These are phyloP conservation scores for Vigna angularis DNA, from an alignment of 306 rosid species.

Conservation along the genomic window DNA sequence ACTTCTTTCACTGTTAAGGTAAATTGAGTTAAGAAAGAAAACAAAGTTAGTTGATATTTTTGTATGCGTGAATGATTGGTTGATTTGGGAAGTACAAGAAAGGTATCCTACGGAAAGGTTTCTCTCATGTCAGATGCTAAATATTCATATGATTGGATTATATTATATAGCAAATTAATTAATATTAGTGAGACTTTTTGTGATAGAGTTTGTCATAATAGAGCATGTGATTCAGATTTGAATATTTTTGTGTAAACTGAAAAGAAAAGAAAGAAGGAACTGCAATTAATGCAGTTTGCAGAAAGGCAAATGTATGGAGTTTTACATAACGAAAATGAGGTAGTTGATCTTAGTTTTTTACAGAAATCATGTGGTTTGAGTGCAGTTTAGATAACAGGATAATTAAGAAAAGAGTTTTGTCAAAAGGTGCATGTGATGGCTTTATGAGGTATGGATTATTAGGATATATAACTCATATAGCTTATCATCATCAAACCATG, in stretches of 20 bases:
- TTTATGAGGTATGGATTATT: conserved; percentile 33
- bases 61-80: background rate
- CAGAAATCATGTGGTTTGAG: conserved; percentile 25
- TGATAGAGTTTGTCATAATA: background rate
- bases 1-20: background rate
- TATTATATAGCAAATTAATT: conserved; percentile 21
- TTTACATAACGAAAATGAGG: background rate
- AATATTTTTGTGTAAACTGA: background rate
- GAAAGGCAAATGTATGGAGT: conserved; percentile 22
- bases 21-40: conserved; percentile 17
- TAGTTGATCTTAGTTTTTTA: conserved; percentile 23
- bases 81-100: conserved; percentile 26
- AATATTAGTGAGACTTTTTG: background rate
- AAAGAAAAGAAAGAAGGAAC: background rate
- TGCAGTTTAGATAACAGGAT: background rate
- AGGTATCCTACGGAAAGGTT: conserved; percentile 29
- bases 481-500: conserved; percentile 51
- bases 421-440: conserved; percentile 50
- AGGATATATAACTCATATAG: conserved; percentile 15
- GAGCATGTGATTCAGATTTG: conserved; percentile 20
- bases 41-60: conserved; percentile 14
- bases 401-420: conserved; percentile 39
- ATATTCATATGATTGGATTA: conserved; percentile 1
- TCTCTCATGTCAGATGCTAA: conserved; percentile 20
- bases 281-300: conserved; percentile 28